Evolutionary conservation across 768 basidiomycete species (phyloP), one percentile per base, ranked within the genome.

Genomic region (Lentinula lateritia): DNA sequence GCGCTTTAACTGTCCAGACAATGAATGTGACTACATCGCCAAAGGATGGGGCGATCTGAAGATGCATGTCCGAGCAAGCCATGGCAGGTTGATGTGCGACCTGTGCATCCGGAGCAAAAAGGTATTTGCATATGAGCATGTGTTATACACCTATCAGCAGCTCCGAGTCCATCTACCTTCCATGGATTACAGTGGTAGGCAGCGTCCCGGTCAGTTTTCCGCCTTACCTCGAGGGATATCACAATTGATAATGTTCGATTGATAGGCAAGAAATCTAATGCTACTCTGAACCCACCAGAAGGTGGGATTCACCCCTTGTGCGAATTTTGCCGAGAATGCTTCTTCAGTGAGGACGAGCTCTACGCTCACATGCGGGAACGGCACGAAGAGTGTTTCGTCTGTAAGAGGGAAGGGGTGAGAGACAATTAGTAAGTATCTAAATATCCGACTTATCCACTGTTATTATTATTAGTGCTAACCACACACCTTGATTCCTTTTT

Each of bases 321-420:
- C 71, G 85, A 85, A 67, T 98, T 98, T 71, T 97, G 95, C 67
- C 84, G 84, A n/a, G 90, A 93, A 66, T 95, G 91, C 67, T 95
- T 90, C 80, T 97, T 95, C 70, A 78, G 88, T n/a, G 88, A 89
- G 59, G 96, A 98, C 68, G 95, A 95, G 67, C 76, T 98, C n/a
- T 97, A 87, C 71, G 77, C 86, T 23, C 97, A 99, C 72, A 92
- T 98, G 88, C 85, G 95, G 56, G 89, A 95, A 69, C 80, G 78
- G 53, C 96, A 99, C 74, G 96, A 99, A 72, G 95, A 98, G 68
- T 98, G 96, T 71, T 97, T 97, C 66, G 73, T 99, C 13, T 99
- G 97, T 73, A 93, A 93, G 70, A 82, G 89, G 34, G 83, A 88
- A 60, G 93, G 89, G 6, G 66, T 92, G 43, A 78, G 83, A 65